A percentile compares a stretch with the other conserved stretches of the same genome.
Conservation (phyloP, 495 filamentous ascomycete species). For the Bacidia gigantensis region DNA sequence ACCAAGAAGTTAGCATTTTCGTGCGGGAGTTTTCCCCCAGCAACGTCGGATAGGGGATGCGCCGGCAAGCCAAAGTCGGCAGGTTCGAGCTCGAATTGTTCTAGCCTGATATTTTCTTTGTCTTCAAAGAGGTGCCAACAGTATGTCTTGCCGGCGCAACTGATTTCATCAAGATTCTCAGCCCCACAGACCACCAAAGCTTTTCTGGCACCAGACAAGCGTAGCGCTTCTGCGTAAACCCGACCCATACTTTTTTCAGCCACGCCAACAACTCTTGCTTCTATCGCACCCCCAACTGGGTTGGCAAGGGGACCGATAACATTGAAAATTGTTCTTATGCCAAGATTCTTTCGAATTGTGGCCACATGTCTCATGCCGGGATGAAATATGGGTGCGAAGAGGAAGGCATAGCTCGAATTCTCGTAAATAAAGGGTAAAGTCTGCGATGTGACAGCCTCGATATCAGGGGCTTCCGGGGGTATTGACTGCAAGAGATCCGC, state of each 20-base stretch:
- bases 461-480: conserved; percentile 51
- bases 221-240: conserved; percentile 75
- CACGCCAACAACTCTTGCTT: conserved; percentile 83
- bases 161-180: conserved; percentile 92
- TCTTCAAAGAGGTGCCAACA: conserved; percentile 62
- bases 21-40: conserved; percentile 67
- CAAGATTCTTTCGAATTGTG: conserved; percentile 66
- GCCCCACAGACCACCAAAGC: conserved; percentile 86
- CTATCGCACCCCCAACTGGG: conserved; percentile 63
- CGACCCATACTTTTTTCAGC: conserved; percentile 73
- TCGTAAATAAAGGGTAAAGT: conserved; percentile 59
- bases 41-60: conserved; percentile 63
- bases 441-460: conserved; percentile 54
- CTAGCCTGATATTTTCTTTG: conserved; percentile 38
- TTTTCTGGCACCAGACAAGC: conserved; percentile 50
- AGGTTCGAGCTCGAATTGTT: conserved; percentile 63
- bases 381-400: conserved; percentile 95
- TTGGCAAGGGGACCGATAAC: conserved; percentile 85
- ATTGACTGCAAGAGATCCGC: conserved; percentile 77
- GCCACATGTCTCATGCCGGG: conserved; percentile 82
- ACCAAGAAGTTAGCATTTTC: conserved; percentile 78
- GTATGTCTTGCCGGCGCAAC: conserved; percentile 68
- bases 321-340: conserved; percentile 93
- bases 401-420: conserved; percentile 78
- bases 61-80: conserved; percentile 68